A percentile compares a stretch with the other conserved stretches of the same genome.
Evolutionary conservation across 805 yeast genomes (phyloP).

Genomic region (Lachancea cidri): DNA sequence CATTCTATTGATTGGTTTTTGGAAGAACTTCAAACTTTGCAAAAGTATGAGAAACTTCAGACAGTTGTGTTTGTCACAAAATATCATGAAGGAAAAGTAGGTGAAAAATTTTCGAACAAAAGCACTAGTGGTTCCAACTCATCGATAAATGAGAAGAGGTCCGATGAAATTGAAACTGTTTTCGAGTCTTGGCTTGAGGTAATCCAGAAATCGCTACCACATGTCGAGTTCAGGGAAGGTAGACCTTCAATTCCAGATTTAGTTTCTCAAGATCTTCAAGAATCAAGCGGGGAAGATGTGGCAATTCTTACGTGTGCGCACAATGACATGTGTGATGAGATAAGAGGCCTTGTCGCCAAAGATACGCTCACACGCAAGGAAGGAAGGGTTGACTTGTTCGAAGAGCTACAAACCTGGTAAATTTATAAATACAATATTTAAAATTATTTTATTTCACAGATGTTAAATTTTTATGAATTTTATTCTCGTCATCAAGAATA

Average conservation of each 20-base stretch:
- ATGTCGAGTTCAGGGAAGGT: constrained; percentile 38
- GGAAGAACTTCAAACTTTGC: constrained; percentile 10
- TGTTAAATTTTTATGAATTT: no score
- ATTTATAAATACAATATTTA: no score
- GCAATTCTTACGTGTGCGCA: constrained; percentile 55
- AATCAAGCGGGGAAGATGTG: constrained; percentile 33
- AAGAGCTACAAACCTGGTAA: constrained; percentile 55
- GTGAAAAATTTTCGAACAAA: constrained; percentile 5
- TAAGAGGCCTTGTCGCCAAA: constrained; percentile 40
- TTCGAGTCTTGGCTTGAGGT: constrained; percentile 2
- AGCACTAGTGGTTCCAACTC: constrained; percentile 1
- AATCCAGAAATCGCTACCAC: constrained; percentile 24
- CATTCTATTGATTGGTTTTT: constrained; percentile 12
- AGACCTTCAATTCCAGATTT: constrained; percentile 41
- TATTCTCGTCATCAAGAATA: no score
- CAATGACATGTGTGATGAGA: constrained; percentile 46
- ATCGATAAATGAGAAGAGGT: constrained; percentile 2
- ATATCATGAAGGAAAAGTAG: constrained; percentile 15
- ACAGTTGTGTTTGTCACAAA: constrained; percentile 53
- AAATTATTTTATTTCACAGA: no score
- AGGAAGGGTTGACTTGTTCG: constrained; percentile 47
- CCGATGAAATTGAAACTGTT: neutral
- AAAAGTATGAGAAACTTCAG: constrained; percentile 13
- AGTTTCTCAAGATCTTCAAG: constrained; percentile 35
- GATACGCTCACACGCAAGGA: constrained; percentile 25